Base-by-base conservation (phyloP, 495 filamentous ascomycete genomes). In the Monascus purpureus region DNA sequence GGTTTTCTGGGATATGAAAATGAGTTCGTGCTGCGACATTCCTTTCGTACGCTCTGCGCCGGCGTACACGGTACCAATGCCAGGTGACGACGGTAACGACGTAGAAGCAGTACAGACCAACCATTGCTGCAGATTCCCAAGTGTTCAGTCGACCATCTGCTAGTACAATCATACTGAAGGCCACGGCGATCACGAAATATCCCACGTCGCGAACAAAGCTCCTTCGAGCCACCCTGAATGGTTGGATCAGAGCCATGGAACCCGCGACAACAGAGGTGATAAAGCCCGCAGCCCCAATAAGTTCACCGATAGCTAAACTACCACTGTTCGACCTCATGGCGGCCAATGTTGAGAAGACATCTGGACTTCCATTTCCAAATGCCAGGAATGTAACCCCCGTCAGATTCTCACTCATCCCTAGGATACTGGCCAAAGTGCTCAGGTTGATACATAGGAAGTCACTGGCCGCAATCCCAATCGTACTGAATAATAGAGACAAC, bases 381-480 rank as follows among this genome's bases (percentile, higher is more conserved):
- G 92, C 92, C 31, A 96, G 64, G 44, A 99, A 93, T 1, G 92
- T 99, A 12, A 97, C 92, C 15, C 92, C 92, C 0, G 92, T 84
- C 61, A 96, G 72, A 48, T 82, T 94, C 58, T 99, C 88, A 48
- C 85, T 94, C 68, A 99, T 72, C 9, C 88, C 87, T 5, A 96
- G 63, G 25, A 92, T 72, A 38, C 63, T 77, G 13, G 92, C 73
- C 37, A 96, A 81, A 12, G 92, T 94, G 53, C 82, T 88, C 19
- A 99, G 68, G 49, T 99, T 93, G 50, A 95, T 75, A 56, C 88
- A 95, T 53, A 99, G 83, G 61, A 96, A 99, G 51, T 99, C 92
- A 46, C 82, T 92, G 14, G 92, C 90, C 4, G 92, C 92, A 41
- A 96, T 94, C n/a, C 92, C 92, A 33, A 99, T 94, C 1, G 92